Percentiles rank a stretch among this genome's conserved stretches.
These are phyloP conservation scores for Xerocomus brunneocitrinus DNA, from an alignment of 768 basidiomycete genomes.

Conservation along the genomic window DNA sequence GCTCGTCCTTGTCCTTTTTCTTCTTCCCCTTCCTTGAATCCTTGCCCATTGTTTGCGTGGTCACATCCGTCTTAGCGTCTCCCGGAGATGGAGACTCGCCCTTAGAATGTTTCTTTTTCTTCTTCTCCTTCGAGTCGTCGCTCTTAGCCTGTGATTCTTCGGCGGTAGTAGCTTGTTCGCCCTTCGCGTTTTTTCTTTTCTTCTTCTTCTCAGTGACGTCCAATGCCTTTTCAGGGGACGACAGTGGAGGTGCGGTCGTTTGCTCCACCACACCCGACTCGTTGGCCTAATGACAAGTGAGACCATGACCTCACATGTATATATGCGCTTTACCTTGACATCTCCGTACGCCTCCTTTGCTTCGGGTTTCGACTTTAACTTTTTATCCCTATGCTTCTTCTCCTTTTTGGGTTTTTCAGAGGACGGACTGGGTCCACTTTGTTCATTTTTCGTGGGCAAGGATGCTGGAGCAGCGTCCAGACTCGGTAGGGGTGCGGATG, in stretches of 20 bases:
- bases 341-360: slow-evolving; percentile 5
- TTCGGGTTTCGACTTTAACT: slow-evolving; percentile 10
- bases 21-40: slow-evolving; percentile 4
- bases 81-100: neutral
- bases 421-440: neutral
- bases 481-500: neutral
- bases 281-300: slow-evolving; percentile 10
- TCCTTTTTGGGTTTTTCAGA: slow-evolving; percentile 14
- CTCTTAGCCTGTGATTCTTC: neutral
- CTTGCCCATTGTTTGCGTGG: neutral
- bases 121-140: slow-evolving; percentile 11
- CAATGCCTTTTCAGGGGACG: neutral
- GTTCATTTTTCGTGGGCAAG: slow-evolving; percentile 1
- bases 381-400: slow-evolving; percentile 20
- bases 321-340: slow-evolving; percentile 14
- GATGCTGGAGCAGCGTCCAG: neutral
- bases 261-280: neutral
- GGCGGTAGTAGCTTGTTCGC: neutral
- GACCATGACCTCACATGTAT: neutral
- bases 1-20: neutral
- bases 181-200: slow-evolving; percentile 14
- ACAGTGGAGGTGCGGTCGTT: neutral
- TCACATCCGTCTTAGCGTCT: no score
- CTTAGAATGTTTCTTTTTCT: slow-evolving; percentile 10
- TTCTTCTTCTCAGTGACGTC: slow-evolving; percentile 9